Evolutionary conservation across 129 eudicot genomes (phyloP).

Genomic region (Lactuca sativa): DNA sequence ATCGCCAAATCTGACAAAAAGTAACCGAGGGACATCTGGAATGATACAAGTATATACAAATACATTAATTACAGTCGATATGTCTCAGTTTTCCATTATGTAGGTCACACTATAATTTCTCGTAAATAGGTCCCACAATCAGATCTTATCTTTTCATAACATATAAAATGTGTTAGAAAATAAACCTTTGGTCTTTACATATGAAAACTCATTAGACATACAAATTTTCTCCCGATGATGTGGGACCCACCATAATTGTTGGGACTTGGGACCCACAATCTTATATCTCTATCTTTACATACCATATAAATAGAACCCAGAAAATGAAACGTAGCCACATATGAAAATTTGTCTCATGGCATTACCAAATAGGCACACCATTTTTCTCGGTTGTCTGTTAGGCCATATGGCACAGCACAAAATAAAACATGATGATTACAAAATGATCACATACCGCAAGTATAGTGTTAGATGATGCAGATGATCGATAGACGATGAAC

Average conservation of each 20-base stretch:
- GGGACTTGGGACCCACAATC: background rate
- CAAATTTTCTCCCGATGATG: background rate
- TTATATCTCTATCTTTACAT: background rate
- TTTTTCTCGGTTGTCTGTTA: background rate
- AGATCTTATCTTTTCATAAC: background rate
- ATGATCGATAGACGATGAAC: constrained; percentile 47
- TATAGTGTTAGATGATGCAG: constrained; percentile 45
- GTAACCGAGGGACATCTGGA: constrained; percentile 82
- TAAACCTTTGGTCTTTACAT: background rate
- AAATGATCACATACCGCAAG: constrained; percentile 53
- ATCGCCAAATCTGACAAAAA: constrained; percentile 73
- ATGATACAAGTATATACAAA: constrained; percentile 4
- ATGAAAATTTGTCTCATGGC: too few species aligned
- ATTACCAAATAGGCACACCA: too few species aligned
- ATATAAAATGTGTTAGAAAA: background rate
- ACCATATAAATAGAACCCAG: background rate
- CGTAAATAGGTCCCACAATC: background rate
- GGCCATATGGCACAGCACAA: too few species aligned
- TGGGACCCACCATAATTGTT: background rate
- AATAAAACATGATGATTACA: background rate
- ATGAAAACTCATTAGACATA: background rate
- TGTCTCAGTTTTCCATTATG: background rate
- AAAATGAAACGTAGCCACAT: too few species aligned
- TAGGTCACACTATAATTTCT: background rate
- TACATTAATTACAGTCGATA: background rate